Conservation (phyloP, 73 alveolate genomes). For the Uronychia setigera region DNA sequence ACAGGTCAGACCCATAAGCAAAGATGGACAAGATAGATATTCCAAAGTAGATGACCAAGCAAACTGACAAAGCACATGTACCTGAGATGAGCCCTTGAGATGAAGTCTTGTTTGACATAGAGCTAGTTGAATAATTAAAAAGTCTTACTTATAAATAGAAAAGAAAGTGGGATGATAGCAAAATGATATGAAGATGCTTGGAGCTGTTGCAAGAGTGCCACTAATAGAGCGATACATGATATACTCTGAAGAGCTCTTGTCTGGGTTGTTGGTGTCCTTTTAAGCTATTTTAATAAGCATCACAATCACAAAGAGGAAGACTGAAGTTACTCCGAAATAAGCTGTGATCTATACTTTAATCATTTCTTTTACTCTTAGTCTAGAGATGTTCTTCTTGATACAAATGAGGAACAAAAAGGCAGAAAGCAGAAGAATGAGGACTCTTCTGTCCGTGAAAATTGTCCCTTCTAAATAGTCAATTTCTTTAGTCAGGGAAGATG, state of each 20-base stretch:
- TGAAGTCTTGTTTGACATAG: slow-evolving; percentile 6
- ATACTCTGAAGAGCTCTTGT: neutral
- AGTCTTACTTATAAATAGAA: neutral
- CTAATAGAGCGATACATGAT: neutral
- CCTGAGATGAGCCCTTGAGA: neutral
- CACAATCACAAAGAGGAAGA: slow-evolving; percentile 2
- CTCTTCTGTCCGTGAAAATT: neutral
- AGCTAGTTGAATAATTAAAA: neutral
- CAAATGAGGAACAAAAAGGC: slow-evolving; percentile 4
- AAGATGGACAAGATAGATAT: slow-evolving; percentile 7
- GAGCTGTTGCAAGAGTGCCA: slow-evolving; percentile 1
- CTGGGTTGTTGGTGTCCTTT: neutral
- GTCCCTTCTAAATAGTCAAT: neutral
- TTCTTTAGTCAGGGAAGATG: neutral
- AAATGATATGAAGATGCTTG: slow-evolving; percentile 8
- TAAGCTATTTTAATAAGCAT: neutral
- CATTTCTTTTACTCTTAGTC: neutral
- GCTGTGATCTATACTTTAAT: neutral
- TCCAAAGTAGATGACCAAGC: neutral
- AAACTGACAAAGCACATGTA: neutral
- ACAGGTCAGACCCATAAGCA: slow-evolving; percentile 17
- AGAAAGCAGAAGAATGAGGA: neutral
- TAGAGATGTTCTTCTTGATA: slow-evolving; percentile 19
- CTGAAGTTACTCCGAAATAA: neutral
- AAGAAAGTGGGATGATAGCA: slow-evolving; percentile 31